These are phyloP conservation scores for Lactarius sp. DNA, from an alignment of 768 basidiomycete species.

Conservation along the genomic window DNA sequence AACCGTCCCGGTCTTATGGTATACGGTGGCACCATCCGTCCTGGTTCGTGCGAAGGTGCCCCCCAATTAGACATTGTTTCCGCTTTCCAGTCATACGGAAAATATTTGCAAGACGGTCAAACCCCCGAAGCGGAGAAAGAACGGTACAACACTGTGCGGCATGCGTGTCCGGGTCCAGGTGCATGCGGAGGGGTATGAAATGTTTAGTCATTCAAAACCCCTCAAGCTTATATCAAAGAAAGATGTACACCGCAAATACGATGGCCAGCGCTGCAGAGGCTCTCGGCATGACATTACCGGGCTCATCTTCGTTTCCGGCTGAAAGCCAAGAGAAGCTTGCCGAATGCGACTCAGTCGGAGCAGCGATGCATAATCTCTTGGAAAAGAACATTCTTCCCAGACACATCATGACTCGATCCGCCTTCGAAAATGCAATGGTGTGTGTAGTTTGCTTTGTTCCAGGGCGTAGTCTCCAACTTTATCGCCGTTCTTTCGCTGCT, in stretches of 20 bases:
- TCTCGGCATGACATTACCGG: slow-evolving; percentile 92
- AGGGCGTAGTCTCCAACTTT: not conserved
- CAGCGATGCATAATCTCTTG: slow-evolving; percentile 80
- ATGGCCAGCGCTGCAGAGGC: slow-evolving; percentile 97
- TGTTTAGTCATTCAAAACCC: not conserved
- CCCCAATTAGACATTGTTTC: slow-evolving; percentile 93
- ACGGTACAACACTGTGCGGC: slow-evolving; percentile 81
- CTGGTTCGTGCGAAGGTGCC: slow-evolving; percentile 84
- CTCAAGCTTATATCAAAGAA: slow-evolving; percentile 20
- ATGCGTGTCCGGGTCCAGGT: slow-evolving; percentile 96
- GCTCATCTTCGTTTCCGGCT: slow-evolving; percentile 96
- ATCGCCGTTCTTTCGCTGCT: not conserved
- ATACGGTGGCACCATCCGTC: slow-evolving; percentile 91
- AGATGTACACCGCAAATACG: slow-evolving; percentile 99
- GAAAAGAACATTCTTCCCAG: slow-evolving; percentile 89
- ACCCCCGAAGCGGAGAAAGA: slow-evolving; percentile 76
- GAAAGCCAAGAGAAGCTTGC: slow-evolving; percentile 82
- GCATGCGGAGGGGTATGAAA: slow-evolving; percentile 86
- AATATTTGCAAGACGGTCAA: slow-evolving; percentile 86
- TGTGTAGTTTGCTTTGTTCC: slow-evolving; percentile 22
- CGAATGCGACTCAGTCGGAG: slow-evolving; percentile 79
- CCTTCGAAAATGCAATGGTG: slow-evolving; percentile 98
- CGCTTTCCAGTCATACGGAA: slow-evolving; percentile 96
- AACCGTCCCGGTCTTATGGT: slow-evolving; percentile 98
- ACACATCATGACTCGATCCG: slow-evolving; percentile 94